A percentile compares a stretch with the other conserved stretches of the same genome.
These are phyloP conservation scores for Erodium texanum DNA, from an alignment of 441 rosid genomes.

Conservation along the genomic window DNA sequence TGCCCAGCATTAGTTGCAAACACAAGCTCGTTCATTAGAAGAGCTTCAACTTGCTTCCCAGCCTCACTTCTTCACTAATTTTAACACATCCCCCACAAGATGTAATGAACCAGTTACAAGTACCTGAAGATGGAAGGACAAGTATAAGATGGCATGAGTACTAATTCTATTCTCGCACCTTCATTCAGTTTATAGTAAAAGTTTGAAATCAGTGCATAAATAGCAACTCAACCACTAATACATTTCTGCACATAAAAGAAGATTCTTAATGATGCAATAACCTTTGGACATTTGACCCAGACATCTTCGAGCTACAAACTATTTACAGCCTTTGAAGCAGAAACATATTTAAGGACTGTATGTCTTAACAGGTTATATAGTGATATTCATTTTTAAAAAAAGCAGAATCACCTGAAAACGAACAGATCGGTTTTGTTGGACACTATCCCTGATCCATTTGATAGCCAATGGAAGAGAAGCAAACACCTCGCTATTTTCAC, in stretches of 20 bases:
- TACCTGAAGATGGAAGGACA: slow-evolving; percentile 14
- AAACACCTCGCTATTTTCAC: slow-evolving; percentile 22
- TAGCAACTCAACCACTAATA: neutral
- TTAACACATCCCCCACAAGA: slow-evolving; percentile 22
- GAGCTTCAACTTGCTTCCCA: neutral
- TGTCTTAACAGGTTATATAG: neutral
- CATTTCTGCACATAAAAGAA: neutral
- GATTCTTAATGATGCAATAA: neutral
- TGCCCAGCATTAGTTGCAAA: too few species aligned
- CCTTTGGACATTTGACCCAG: too few species aligned
- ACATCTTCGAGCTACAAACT: neutral
- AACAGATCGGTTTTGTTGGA: slow-evolving; percentile 15
- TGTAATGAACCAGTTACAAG: slow-evolving; percentile 24
- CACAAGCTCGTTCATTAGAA: too few species aligned
- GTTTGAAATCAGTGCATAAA: neutral
- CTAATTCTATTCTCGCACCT: neutral
- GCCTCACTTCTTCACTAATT: slow-evolving; percentile 17
- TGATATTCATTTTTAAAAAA: neutral
- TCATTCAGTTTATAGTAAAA: neutral
- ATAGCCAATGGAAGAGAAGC: slow-evolving; percentile 21
- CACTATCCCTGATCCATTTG: slow-evolving; percentile 24
- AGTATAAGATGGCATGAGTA: neutral
- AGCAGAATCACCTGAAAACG: slow-evolving; percentile 19
- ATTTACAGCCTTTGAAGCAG: neutral
- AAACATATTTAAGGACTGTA: neutral